Percentiles rank a stretch among this genome's conserved stretches.
These are phyloP conservation scores for Ehretia macrophylla DNA, from an alignment of 257 asterid species.

Conservation along the genomic window DNA sequence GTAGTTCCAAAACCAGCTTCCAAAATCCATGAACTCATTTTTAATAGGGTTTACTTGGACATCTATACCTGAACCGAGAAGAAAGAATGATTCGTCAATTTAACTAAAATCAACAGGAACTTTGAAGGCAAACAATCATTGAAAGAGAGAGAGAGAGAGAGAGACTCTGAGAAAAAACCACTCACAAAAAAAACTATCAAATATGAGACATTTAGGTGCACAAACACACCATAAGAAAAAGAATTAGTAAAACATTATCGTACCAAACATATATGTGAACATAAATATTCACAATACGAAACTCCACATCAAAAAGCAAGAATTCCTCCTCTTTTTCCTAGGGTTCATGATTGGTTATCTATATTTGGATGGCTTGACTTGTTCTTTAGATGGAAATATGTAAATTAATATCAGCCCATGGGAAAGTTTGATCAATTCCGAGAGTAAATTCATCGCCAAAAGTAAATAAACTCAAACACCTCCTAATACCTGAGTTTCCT, in stretches of 20 bases:
- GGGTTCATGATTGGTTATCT: too few species aligned
- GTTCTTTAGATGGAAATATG: too few species aligned
- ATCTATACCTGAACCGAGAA: constrained; percentile 51
- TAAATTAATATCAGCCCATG: constrained; percentile 1
- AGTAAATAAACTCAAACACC: constrained; percentile 2
- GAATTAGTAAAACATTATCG: too few species aligned
- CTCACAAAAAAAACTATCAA: too few species aligned
- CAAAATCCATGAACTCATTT: constrained; percentile 60
- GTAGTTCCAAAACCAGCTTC: constrained; percentile 97
- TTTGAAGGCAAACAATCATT: background rate
- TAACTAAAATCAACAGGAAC: constrained; percentile 9
- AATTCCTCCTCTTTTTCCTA: too few species aligned
- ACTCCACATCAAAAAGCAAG: too few species aligned
- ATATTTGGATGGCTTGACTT: too few species aligned
- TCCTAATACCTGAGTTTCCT: constrained; percentile 62
- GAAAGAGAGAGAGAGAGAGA: background rate
- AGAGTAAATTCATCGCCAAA: background rate
- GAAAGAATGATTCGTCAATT: constrained; percentile 12
- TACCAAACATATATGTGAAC: too few species aligned
- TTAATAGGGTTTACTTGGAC: constrained; percentile 57
- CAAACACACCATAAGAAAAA: too few species aligned
- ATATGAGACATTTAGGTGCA: too few species aligned
- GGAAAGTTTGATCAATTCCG: background rate
- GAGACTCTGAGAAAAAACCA: too few species aligned
- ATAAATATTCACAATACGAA: too few species aligned